phyloP scores from a whole-genome alignment of 139 green algal species.

The Picochlorum sp. region DNA sequence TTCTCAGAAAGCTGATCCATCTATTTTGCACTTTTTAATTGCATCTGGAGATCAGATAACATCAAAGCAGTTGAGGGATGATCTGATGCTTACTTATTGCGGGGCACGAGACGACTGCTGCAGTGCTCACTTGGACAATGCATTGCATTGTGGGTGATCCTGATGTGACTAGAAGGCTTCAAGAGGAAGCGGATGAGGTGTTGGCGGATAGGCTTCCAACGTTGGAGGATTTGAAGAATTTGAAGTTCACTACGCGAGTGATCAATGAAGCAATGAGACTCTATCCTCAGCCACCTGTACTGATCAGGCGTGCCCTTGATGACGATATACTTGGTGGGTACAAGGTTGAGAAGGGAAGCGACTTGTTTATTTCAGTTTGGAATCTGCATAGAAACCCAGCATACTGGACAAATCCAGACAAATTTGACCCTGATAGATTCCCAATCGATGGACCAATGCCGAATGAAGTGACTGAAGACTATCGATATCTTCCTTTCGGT shows the following conservation, averaged over 20 bases:
- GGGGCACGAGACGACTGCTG: constrained; percentile 92
- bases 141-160: constrained; percentile 70
- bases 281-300: constrained; percentile 93
- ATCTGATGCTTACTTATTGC: constrained; percentile 97
- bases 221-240: constrained; percentile 51
- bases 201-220: constrained; percentile 56
- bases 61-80: constrained; percentile 94
- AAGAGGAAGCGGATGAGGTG: constrained; percentile 58
- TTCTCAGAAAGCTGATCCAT: constrained; percentile 80
- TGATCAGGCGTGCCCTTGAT: constrained; percentile 71
- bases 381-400: constrained; percentile 72
- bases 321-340: constrained; percentile 42
- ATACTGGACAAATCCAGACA: constrained; percentile 62
- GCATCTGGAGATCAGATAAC: constrained; percentile 74
- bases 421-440: constrained; percentile 69
- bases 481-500: constrained; percentile 77
- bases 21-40: constrained; percentile 94
- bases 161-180: constrained; percentile 41
- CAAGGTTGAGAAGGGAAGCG: constrained; percentile 36
- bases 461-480: constrained; percentile 54
- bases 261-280: constrained; percentile 87
- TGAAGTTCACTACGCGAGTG: constrained; percentile 65
- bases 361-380: constrained; percentile 87
- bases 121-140: constrained; percentile 92
- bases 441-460: constrained; percentile 53